Conservation (phyloP, 331 rosid species). For the Rhamnella rubrinervis region DNA sequence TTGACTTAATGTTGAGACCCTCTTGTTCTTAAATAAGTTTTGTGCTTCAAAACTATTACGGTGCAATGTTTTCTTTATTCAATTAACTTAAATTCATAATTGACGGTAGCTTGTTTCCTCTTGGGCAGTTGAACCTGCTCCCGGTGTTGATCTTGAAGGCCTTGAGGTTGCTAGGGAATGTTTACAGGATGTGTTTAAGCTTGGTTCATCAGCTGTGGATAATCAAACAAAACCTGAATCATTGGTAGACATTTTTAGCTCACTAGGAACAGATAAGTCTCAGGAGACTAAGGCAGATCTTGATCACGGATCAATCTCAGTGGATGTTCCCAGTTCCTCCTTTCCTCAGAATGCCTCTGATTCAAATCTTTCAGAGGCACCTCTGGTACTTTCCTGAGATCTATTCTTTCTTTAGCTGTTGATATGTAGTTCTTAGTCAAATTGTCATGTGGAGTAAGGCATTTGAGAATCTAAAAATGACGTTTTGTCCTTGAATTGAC, state of each 20-base stretch:
- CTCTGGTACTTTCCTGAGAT: constrained; percentile 29
- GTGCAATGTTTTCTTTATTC: background rate
- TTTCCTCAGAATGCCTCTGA: constrained; percentile 30
- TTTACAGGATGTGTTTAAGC: constrained; percentile 64
- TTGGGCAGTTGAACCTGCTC: constrained; percentile 67
- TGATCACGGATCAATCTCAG: constrained; percentile 34
- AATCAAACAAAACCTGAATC: constrained; percentile 41
- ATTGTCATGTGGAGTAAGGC: background rate
- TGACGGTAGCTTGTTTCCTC: constrained; percentile 13
- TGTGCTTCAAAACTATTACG: background rate
- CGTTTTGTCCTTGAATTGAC: too few relatives aligned
- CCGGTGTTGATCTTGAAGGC: constrained; percentile 70
- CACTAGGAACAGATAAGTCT: constrained; percentile 44
- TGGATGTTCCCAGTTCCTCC: constrained; percentile 42
- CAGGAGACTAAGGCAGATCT: constrained; percentile 28
- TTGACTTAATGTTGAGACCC: too few relatives aligned
- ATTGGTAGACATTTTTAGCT: constrained; percentile 62
- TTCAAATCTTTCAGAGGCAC: constrained; percentile 30
- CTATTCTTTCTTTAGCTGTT: constrained; percentile 8
- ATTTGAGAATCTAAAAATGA: too few relatives aligned
- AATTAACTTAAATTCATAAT: background rate
- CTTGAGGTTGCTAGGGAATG: constrained; percentile 85
- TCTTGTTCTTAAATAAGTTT: background rate
- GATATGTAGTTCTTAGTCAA: background rate
- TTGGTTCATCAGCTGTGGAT: constrained; percentile 35